Evolutionary conservation across 2,329 filamentous ascomycete genomes (phyloP).

Genomic region (Aspergillus sergii): DNA sequence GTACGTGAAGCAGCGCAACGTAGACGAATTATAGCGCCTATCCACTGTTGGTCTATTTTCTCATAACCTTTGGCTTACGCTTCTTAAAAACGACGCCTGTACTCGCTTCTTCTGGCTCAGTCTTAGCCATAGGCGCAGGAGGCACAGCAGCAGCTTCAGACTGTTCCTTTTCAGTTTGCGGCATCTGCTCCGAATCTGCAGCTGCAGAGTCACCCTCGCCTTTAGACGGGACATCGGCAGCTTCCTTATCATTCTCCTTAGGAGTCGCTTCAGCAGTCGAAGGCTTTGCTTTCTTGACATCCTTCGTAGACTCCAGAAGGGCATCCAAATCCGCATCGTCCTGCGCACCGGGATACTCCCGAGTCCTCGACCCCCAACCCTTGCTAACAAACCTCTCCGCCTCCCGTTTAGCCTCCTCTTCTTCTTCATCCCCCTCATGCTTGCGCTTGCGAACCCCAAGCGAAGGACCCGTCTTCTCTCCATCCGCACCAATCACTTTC

Average conservation of each 20-base stretch:
- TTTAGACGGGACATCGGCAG: slow-evolving; percentile 9
- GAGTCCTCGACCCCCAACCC: slow-evolving; percentile 48
- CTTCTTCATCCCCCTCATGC: slow-evolving; percentile 45
- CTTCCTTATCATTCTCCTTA: slow-evolving; percentile 13
- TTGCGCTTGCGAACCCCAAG: slow-evolving; percentile 51
- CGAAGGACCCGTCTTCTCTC: slow-evolving; percentile 47
- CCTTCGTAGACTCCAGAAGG: slow-evolving; percentile 44
- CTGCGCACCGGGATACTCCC: slow-evolving; percentile 42
- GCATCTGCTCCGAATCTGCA: slow-evolving; percentile 9
- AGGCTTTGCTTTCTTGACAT: slow-evolving; percentile 38
- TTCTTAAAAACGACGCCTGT: slow-evolving; percentile 51
- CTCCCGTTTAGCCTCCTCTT: slow-evolving; percentile 39
- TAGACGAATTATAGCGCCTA: neutral
- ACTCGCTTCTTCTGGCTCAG: slow-evolving; percentile 24
- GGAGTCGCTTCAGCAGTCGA: slow-evolving; percentile 14
- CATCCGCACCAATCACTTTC: slow-evolving; percentile 32
- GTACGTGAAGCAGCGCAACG: neutral
- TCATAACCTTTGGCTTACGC: slow-evolving; percentile 49
- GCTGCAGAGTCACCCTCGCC: slow-evolving; percentile 19
- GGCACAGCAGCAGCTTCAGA: neutral
- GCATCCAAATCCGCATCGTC: slow-evolving; percentile 46
- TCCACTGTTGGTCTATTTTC: slow-evolving; percentile 30
- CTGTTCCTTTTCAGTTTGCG: slow-evolving; percentile 10
- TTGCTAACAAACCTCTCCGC: slow-evolving; percentile 38
- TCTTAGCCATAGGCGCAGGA: slow-evolving; percentile 11